Conservation (phyloP, 352 stramenopile genomes). For the Phytophthora macrochlamydospora region DNA sequence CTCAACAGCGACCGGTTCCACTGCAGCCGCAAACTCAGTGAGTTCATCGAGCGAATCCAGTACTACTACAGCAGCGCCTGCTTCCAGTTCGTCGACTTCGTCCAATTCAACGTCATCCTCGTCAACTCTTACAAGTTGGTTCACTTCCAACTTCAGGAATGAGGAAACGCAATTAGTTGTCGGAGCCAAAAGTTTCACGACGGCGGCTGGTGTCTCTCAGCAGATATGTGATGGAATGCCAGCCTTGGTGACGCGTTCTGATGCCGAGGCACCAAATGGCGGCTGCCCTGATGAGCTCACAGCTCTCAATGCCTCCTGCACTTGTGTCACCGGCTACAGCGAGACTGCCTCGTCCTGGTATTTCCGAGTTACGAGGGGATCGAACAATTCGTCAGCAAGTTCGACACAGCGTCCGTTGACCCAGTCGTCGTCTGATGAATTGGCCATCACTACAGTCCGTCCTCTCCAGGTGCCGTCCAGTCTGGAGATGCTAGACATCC, state of each 20-base stretch:
- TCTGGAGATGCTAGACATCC: conserved; percentile 32
- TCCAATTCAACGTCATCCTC: conserved; percentile 13
- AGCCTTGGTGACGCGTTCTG: conserved; percentile 37
- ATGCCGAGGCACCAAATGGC: conserved; percentile 33
- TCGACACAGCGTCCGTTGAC: conserved; percentile 22
- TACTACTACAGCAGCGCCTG: conserved; percentile 1
- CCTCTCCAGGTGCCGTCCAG: conserved; percentile 39
- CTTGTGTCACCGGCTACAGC: conserved; percentile 40
- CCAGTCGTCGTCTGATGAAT: conserved; percentile 26
- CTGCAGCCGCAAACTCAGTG: neutral
- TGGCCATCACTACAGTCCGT: conserved; percentile 33
- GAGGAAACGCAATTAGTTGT: conserved; percentile 46
- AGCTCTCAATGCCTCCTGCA: conserved; percentile 44
- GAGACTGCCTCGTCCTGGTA: conserved; percentile 27
- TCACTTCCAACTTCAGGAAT: conserved; percentile 30
- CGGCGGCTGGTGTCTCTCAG: neutral
- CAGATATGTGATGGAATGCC: conserved; percentile 38
- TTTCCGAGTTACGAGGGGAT: conserved; percentile 33
- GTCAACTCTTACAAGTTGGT: conserved; percentile 31
- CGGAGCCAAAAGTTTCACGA: conserved; percentile 10
- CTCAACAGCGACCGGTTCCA: conserved; percentile 5
- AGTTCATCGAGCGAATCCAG: conserved; percentile 6
- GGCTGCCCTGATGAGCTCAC: conserved; percentile 41
- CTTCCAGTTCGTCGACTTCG: conserved; percentile 2
- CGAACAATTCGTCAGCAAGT: conserved; percentile 14